Base-by-base conservation (phyloP, 2,329 filamentous ascomycete genomes). In the Fusarium hostae region DNA sequence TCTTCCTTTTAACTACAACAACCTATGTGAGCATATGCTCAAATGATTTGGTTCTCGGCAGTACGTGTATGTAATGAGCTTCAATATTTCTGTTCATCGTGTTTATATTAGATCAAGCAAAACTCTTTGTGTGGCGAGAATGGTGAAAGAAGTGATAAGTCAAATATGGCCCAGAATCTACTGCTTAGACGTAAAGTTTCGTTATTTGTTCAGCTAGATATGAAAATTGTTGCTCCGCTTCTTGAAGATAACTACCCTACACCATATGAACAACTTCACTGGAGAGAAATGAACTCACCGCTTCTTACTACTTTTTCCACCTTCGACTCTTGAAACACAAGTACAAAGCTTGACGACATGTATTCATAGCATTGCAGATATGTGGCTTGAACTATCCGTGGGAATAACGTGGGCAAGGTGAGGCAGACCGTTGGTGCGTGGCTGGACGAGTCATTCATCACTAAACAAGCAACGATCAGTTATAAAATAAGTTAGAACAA, bases 371-470 rank as follows among this genome's bases (percentile, higher is more conserved):
- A 32, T 35, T 56, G 35, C 28, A 52, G 12, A 22, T 15, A 28
- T 20, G 34, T 54, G 40, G 37, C 44, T 66, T 18, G 39, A 20
- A 62, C 39, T 37, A 63, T 41, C 15, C 6, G 40, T 43, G 51
- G 51, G 15, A 59, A 57, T 70, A 50, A 40, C 43, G 22, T 40
- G 57, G 30, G 26, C 9, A 43, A 41, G 37, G 26, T 30, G 44
- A 32, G 34, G 26, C 15, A 13, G 26, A 37, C 51, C 37, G 51
- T 70, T 59, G 24, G 50, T 34, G 32, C 11, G 48, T 68, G 63
- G 48, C 64, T 65, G 66, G 34, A 57, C 68, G 69, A 71, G 68
- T 71, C 68, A 70, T 69, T 64, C 28, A 15, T 35, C 10, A 24
- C 37, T 13, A 18, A 44, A 50, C 30, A 50, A 32, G 15, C 15